Evolutionary conservation across 192 early-diverging fungal genomes (phyloP), one percentile per base, ranked within the genome.

Genomic region (Backusella luteola): DNA sequence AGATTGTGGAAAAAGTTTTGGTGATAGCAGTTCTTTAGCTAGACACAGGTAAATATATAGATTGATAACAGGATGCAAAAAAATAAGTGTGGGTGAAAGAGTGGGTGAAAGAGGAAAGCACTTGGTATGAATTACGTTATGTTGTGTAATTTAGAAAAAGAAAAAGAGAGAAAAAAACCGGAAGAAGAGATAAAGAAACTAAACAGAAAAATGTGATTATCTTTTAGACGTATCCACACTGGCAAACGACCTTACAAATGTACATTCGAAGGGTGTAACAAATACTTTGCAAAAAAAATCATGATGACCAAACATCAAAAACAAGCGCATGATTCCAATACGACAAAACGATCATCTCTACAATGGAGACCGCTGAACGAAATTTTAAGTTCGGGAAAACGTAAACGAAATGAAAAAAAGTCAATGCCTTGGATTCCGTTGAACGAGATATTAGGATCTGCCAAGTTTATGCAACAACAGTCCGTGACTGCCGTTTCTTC

Each of bases 1-100:
- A 35, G 88, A 88, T 44, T 95, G 94, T 80, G 85, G 85, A 35
- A 94, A 93, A 80, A 83, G 82, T 19, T 95, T 95, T 79, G 90
- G 90, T 69, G 92, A 93, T 80, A 91, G 91, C 74, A 91, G 90
- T 39, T 92, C 91, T 49, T 81, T 94, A 73, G 90, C 91, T 0
- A 86, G 93, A n/a, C 93, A 94, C 53, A 86, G 92, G 71, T 90
- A 88, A 78, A 87, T 85, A 56, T 63, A 39, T 36, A 26, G 12
- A 15, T 26, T 4, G 7, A 42, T 15, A 29, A 11, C 23, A n/a
- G 41, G 39, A 46, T 44, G 11, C 21, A 26, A 59, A 59, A 59
- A 59, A 26, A 56, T 3, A 26, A 11, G 6, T n/a, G n/a, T n/a
- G n/a, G 4, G n/a, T 14, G 6, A 56, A 11, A 6, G n/a, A 56